These are phyloP conservation scores for Kodamaea kaohsiungensis DNA, from an alignment of 805 yeast genomes.

Conservation along the genomic window DNA sequence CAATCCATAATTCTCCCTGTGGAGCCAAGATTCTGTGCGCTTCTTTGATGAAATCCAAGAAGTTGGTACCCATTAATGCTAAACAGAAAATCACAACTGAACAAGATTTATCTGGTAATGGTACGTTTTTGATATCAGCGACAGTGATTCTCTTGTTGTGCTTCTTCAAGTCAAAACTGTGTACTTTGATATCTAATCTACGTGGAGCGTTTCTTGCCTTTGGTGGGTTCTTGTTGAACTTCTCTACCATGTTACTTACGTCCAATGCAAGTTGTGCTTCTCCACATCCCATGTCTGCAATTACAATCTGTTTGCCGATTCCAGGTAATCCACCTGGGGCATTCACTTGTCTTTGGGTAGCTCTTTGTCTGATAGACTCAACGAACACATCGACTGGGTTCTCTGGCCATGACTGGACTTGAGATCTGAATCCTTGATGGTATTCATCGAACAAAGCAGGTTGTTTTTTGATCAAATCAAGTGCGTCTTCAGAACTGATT, in stretches of 20 bases:
- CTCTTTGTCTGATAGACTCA: conserved; percentile 59
- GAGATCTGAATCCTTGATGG: conserved; percentile 92
- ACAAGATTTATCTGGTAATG: conserved; percentile 75
- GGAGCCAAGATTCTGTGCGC: conserved; percentile 87
- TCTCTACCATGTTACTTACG: conserved; percentile 50
- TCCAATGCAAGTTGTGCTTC: conserved; percentile 86
- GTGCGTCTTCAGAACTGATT: conserved; percentile 73
- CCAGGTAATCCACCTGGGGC: conserved; percentile 98
- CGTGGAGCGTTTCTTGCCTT: conserved; percentile 22
- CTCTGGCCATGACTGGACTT: conserved; percentile 97
- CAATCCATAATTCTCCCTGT: conserved; percentile 94
- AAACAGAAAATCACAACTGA: conserved; percentile 90
- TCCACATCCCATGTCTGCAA: conserved; percentile 99
- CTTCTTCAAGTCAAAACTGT: conserved; percentile 88
- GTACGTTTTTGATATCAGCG: conserved; percentile 94
- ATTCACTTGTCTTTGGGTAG: conserved; percentile 63
- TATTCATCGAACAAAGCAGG: conserved; percentile 92
- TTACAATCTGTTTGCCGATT: conserved; percentile 58
- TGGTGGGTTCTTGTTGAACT: conserved; percentile 26
- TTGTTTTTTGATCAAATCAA: conserved; percentile 69
- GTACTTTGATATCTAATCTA: conserved; percentile 60
- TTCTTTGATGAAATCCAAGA: conserved; percentile 86
- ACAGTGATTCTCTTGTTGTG: conserved; percentile 90
- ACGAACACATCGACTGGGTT: conserved; percentile 95
- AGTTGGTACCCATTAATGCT: conserved; percentile 97